Base-by-base conservation (phyloP, 768 basidiomycete genomes). In the Lentinula edodes region DNA sequence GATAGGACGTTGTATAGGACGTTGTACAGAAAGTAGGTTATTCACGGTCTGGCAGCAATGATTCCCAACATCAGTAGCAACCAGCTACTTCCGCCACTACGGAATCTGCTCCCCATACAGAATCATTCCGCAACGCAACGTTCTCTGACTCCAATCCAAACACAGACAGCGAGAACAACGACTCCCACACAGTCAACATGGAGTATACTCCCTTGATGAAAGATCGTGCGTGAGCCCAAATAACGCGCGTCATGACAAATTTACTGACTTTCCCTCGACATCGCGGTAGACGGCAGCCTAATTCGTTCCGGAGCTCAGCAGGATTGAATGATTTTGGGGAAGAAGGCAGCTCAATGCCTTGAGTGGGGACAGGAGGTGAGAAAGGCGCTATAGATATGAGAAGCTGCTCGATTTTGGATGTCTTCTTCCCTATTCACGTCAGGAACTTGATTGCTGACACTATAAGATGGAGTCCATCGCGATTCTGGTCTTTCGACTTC, bases 211-310 rank as follows among this genome's bases (percentile, higher is more conserved):
- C n/a, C n/a, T n/a, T n/a, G n/a, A n/a, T n/a, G n/a, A n/a, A n/a
- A n/a, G n/a, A n/a, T n/a, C n/a, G n/a, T n/a, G n/a, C n/a, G n/a
- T n/a, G n/a, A 9, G 78, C 83, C 55, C 83, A 84, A 65, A 86
- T 89, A 35, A 69, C 87, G n/a, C 83, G 87, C 15, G 83, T 89
- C 63, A 89, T 91, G 89, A 90, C 89, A 4, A 90, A 89, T 67
- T 74, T 91, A 1, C 76, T 91, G 60, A 84, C 86, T 0, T 78
- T 85, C 60, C 82, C 85, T 12, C 82, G 80, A 61, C 77, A 80
- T 42, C 57, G 55, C 2, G 50, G 50, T 18, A 41, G 53, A 43
- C 23, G 58, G 28, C 59, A 60, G 32, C 53, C 59, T 6, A 41
- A 60, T 52, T 60, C 59, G 3, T 34, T 60, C 35, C 38, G 23